Conservation (phyloP, 331 rosid species). For the Saraca asoca region DNA sequence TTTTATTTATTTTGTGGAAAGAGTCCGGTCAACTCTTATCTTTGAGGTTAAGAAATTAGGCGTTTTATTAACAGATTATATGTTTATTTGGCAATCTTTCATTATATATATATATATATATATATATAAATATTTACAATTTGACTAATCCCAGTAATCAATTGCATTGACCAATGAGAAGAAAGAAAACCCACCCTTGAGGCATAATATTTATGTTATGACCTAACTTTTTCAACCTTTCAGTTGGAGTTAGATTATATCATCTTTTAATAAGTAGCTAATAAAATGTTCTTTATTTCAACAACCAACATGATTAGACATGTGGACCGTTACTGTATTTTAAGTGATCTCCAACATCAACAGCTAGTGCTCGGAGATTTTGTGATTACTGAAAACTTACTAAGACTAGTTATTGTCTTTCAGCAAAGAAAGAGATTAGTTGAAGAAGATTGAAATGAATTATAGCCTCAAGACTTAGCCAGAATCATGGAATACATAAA, state of each 20-base stretch:
- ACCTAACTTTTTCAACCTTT: neutral
- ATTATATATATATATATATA: no score
- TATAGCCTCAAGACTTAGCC: slow-evolving; percentile 3
- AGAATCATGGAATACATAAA: neutral
- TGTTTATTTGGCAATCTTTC: no score
- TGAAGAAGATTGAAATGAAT: slow-evolving; percentile 14
- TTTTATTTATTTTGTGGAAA: no score
- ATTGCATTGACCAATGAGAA: slow-evolving; percentile 37
- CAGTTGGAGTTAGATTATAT: slow-evolving; percentile 51
- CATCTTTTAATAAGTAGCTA: slow-evolving; percentile 50
- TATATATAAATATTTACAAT: neutral
- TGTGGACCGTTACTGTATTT: slow-evolving; percentile 65
- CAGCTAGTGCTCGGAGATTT: slow-evolving; percentile 33
- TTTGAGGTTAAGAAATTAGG: no score
- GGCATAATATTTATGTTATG: slow-evolving; percentile 38
- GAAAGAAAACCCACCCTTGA: slow-evolving; percentile 32
- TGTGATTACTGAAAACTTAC: slow-evolving; percentile 33
- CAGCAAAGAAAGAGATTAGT: neutral
- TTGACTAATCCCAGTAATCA: slow-evolving; percentile 36
- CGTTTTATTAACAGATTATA: no score
- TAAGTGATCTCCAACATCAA: slow-evolving; percentile 41
- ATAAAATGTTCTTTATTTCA: slow-evolving; percentile 58
- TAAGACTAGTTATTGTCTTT: slow-evolving; percentile 33
- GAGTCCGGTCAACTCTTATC: neutral
- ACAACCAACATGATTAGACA: slow-evolving; percentile 89